A percentile compares a stretch with the other conserved stretches of the same genome.
phyloP scores from a whole-genome alignment of 2,329 filamentous ascomycete species.

The Grosmannia huntii region DNA sequence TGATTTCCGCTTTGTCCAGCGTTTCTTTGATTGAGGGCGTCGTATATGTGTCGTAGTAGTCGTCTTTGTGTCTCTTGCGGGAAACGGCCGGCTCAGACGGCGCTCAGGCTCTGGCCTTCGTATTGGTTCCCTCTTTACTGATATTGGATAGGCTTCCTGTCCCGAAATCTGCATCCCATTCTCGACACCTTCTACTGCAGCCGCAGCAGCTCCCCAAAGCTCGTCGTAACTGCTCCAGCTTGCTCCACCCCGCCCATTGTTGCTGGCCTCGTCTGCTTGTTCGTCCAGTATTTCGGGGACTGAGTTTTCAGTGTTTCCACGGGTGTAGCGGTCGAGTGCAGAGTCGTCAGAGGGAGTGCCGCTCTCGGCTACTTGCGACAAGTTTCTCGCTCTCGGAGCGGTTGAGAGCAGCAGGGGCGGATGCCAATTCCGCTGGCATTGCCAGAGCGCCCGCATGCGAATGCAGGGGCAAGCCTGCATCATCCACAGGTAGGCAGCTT shows the following conservation, averaged over 20 bases:
- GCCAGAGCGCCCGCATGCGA: constrained; percentile 6
- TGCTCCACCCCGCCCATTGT: background rate
- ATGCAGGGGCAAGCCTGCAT: constrained; percentile 10
- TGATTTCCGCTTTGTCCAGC: background rate
- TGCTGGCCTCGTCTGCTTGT: background rate
- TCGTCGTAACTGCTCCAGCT: constrained; percentile 5
- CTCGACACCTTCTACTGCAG: background rate
- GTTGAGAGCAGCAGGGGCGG: background rate
- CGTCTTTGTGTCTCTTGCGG: background rate
- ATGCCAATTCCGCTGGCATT: constrained; percentile 3
- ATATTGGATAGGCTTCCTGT: background rate
- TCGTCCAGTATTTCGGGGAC: background rate
- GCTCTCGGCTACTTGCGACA: background rate
- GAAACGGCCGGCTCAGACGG: background rate
- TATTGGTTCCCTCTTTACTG: background rate
- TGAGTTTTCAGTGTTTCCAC: background rate
- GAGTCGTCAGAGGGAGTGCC: background rate
- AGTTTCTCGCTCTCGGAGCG: background rate
- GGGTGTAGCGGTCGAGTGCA: background rate
- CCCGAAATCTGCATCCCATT: too few relatives aligned
- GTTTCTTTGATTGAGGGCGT: background rate
- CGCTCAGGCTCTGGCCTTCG: background rate
- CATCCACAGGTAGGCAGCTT: background rate
- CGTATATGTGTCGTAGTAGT: background rate
- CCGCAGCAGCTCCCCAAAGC: constrained; percentile 5